Conservation (phyloP, 148 eudicot species). For the Diospyros kaki region DNA sequence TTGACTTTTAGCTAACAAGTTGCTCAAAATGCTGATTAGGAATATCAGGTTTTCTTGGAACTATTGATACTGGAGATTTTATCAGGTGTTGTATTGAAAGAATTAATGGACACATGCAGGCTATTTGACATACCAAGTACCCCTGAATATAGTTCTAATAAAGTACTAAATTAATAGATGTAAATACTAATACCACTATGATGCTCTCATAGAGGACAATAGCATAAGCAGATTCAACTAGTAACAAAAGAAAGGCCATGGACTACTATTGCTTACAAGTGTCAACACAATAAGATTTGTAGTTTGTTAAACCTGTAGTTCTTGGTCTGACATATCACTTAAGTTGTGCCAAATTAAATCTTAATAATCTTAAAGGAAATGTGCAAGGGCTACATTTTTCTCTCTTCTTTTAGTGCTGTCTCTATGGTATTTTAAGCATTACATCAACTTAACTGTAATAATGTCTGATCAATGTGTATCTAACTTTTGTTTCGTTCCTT, state of each 20-base stretch:
- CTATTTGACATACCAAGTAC: no score
- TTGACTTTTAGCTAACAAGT: neutral
- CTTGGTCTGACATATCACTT: neutral
- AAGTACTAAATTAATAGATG: neutral
- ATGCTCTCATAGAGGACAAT: neutral
- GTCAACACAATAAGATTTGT: neutral
- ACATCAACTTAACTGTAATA: neutral
- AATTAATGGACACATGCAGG: neutral
- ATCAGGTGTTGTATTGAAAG: neutral
- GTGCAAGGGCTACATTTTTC: neutral
- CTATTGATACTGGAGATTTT: neutral
- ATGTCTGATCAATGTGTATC: constrained; percentile 6
- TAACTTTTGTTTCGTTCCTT: constrained; percentile 7
- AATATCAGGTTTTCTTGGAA: neutral
- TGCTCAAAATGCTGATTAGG: neutral
- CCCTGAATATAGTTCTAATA: no score
- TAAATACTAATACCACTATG: no score
- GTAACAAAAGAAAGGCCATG: neutral
- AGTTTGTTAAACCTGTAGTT: neutral
- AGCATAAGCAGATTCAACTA: neutral
- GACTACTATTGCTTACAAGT: neutral
- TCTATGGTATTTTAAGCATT: neutral
- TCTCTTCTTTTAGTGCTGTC: neutral
- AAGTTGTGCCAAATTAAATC: constrained; percentile 2
- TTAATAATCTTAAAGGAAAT: neutral